A percentile compares a stretch with the other conserved stretches of the same genome.
Conservation (phyloP, 208 protist genomes). For the Leishmania guyanensis region DNA sequence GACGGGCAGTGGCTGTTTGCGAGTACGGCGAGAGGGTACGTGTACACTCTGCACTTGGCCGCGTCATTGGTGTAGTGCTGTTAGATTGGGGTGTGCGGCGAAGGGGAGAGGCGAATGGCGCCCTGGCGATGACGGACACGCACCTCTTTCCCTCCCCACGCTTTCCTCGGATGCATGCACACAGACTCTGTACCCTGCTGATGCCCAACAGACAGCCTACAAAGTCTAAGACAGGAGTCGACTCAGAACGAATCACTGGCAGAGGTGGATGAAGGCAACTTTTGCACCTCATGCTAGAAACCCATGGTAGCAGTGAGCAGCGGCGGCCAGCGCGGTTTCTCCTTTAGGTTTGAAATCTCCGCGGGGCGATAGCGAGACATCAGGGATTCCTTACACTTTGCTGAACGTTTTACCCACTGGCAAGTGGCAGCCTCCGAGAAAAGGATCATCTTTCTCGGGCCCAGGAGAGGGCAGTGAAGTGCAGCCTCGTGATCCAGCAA, state of each 20-base stretch:
- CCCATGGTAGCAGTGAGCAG: not conserved
- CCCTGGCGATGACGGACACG: not conserved
- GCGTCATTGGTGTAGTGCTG: not conserved
- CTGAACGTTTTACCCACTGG: not conserved
- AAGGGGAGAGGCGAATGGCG: not conserved
- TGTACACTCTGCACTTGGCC: conserved; percentile 54
- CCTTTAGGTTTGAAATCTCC: not conserved
- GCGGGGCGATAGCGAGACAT: not conserved
- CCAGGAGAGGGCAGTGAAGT: not conserved
- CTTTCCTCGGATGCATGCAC: no score
- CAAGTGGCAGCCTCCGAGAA: not conserved
- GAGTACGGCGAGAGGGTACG: conserved; percentile 45
- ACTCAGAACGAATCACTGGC: not conserved
- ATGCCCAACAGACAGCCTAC: not conserved
- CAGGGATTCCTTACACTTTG: not conserved
- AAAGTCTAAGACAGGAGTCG: not conserved
- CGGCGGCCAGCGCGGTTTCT: not conserved
- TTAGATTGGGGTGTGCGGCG: not conserved
- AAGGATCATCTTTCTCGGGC: not conserved
- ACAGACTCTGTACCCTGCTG: not conserved
- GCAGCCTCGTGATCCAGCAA: not conserved
- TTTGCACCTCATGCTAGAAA: not conserved
- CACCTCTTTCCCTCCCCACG: not conserved
- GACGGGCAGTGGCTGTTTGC: conserved; percentile 69
- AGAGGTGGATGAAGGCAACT: not conserved